Percentiles rank a stretch among this genome's conserved stretches.
These are phyloP conservation scores for Penicillium italicum DNA, from an alignment of 2,329 filamentous ascomycete genomes.

Conservation along the genomic window DNA sequence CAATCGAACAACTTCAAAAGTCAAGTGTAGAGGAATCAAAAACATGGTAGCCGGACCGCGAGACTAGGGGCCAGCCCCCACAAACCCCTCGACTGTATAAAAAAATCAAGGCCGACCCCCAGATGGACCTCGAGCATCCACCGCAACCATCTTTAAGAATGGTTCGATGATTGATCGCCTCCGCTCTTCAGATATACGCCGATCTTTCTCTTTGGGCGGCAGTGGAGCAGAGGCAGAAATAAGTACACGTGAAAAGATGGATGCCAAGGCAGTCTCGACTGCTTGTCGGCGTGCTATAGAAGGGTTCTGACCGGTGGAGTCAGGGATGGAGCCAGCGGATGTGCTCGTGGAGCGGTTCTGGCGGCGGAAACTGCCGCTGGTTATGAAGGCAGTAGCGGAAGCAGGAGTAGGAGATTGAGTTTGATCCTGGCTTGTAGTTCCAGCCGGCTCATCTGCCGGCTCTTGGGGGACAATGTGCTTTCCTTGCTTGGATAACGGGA, in stretches of 20 bases:
- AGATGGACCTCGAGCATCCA: constrained; percentile 35
- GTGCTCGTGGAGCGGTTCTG: constrained; percentile 24
- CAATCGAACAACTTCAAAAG: neutral
- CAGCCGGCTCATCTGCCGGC: neutral
- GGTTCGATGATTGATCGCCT: constrained; percentile 66
- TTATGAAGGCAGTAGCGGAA: constrained; percentile 29
- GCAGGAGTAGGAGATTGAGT: constrained; percentile 16
- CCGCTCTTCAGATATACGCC: constrained; percentile 58
- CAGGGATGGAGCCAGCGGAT: constrained; percentile 23
- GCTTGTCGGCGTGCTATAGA: constrained; percentile 54
- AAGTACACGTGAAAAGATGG: constrained; percentile 61
- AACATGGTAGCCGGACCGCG: neutral
- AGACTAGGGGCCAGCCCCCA: too few relatives aligned
- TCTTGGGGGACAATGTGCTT: constrained; percentile 5
- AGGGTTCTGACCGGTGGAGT: constrained; percentile 29
- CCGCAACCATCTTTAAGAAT: constrained; percentile 54
- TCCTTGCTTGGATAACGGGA: neutral
- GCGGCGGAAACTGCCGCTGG: constrained; percentile 31
- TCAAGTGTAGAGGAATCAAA: neutral
- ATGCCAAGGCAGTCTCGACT: constrained; percentile 61
- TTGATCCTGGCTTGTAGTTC: constrained; percentile 3
- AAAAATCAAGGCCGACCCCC: constrained; percentile 23
- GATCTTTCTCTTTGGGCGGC: constrained; percentile 55
- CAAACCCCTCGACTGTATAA: neutral
- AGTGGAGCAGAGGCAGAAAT: constrained; percentile 50